Conservation (phyloP, 805 yeast species). For the Candida bentonensis region DNA sequence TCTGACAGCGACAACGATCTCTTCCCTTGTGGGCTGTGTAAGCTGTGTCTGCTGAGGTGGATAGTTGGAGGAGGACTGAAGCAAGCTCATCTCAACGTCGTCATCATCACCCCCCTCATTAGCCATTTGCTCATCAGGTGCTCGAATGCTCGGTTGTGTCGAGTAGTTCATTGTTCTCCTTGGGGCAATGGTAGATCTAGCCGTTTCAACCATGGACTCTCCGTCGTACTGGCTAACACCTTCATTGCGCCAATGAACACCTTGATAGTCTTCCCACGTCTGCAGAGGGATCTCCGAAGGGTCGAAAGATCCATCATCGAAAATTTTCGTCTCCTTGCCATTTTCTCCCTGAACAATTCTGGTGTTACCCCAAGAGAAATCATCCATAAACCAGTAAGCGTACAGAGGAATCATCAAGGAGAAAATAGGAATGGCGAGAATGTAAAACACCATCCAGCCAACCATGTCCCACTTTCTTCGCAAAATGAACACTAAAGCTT, state of each 20-base stretch:
- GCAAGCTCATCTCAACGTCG: conserved; percentile 14
- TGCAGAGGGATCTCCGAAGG: conserved; percentile 39
- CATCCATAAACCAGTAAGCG: conserved; percentile 53
- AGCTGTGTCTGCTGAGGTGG: background rate
- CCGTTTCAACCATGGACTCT: conserved; percentile 6
- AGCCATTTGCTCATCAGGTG: background rate
- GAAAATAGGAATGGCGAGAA: conserved; percentile 45
- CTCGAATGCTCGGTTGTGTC: background rate
- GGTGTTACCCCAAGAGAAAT: conserved; percentile 56
- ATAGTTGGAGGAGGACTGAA: conserved; percentile 4
- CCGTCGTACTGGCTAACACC: conserved; percentile 3
- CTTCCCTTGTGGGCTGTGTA: conserved; percentile 23
- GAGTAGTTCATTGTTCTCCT: background rate
- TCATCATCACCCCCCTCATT: conserved; percentile 2
- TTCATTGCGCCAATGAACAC: conserved; percentile 28
- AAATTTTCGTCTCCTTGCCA: conserved; percentile 34
- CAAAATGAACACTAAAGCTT: conserved; percentile 38
- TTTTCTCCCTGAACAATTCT: conserved; percentile 40
- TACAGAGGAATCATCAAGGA: conserved; percentile 43
- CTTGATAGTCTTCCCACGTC: conserved; percentile 45
- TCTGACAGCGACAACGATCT: conserved; percentile 22
- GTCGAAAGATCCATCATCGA: conserved; percentile 39
- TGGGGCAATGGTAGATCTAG: background rate
- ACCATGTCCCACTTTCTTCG: conserved; percentile 32
- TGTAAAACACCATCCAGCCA: conserved; percentile 42